These are phyloP conservation scores for Ceratocystis huliohia DNA, from an alignment of 2,329 filamentous ascomycete genomes.

Conservation along the genomic window DNA sequence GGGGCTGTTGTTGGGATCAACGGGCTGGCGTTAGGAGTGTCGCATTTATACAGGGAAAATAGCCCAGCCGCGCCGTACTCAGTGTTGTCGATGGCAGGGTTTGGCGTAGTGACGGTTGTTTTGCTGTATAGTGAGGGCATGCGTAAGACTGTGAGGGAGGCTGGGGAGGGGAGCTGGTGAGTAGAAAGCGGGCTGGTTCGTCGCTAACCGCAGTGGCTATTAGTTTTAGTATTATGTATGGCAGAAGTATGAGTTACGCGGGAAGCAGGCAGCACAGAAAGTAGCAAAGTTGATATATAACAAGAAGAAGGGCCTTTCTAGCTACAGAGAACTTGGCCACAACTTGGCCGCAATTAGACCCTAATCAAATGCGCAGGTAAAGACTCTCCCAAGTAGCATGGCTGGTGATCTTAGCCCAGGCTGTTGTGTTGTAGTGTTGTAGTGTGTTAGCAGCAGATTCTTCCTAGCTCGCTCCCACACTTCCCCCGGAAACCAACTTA, in stretches of 20 bases:
- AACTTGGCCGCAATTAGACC: background rate
- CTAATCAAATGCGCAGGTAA: too few species aligned
- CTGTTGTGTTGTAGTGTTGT: background rate
- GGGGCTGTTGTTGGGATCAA: conserved; percentile 46
- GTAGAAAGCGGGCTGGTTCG: background rate
- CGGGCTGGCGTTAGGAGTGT: conserved; percentile 47
- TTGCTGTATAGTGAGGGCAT: conserved; percentile 30
- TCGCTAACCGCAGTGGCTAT: background rate
- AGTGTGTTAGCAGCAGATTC: background rate
- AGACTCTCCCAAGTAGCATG: background rate
- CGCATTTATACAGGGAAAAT: conserved; percentile 42
- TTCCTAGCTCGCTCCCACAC: background rate
- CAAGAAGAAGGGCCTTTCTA: background rate
- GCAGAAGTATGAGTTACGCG: background rate
- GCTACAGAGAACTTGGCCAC: background rate
- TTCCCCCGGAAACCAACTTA: conserved; percentile 30
- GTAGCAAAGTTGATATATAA: background rate
- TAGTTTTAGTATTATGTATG: background rate
- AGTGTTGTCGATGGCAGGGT: conserved; percentile 44
- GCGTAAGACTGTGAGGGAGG: background rate
- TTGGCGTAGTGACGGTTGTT: conserved; percentile 44
- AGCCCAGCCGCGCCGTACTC: conserved; percentile 44
- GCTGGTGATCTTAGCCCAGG: background rate
- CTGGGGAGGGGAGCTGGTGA: background rate
- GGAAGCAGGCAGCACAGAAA: background rate